phyloP scores from a whole-genome alignment of 2,329 filamentous ascomycete genomes.

The Arachnopeziza araneosa region DNA sequence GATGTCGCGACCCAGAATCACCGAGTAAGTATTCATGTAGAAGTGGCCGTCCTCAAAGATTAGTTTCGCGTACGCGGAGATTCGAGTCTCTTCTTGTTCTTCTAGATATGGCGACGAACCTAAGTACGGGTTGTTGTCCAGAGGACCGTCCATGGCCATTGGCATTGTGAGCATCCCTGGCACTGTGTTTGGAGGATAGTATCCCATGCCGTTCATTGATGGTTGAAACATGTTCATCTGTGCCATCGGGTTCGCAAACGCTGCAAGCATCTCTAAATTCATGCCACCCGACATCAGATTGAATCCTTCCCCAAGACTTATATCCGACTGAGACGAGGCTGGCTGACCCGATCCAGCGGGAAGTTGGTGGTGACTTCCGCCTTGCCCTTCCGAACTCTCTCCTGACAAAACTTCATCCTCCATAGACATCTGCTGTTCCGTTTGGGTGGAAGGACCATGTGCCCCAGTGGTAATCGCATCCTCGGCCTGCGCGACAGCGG shows the following conservation, averaged over 20 bases:
- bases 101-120: constrained; percentile 15
- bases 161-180: constrained; percentile 8
- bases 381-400: background rate
- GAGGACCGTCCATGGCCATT: constrained; percentile 8
- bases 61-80: constrained; percentile 50
- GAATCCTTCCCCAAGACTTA: background rate
- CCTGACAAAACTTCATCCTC: background rate
- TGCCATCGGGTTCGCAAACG: background rate
- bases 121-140: constrained; percentile 9
- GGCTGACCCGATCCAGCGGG: background rate
- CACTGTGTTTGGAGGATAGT: background rate
- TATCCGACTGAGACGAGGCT: background rate
- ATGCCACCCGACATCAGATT: background rate
- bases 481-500: constrained; percentile 9
- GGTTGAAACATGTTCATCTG: background rate
- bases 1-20: constrained; percentile 68
- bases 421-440: background rate
- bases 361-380: background rate
- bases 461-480: constrained; percentile 1
- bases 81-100: constrained; percentile 1
- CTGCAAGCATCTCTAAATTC: background rate
- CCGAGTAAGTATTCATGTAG: constrained; percentile 69
- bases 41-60: constrained; percentile 72
- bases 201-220: background rate
- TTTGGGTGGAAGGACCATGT: background rate